Percentiles rank a stretch among this genome's conserved stretches.
Evolutionary conservation across 192 early-diverging fungal genomes (phyloP).

Genomic region (Thamnidium elegans): DNA sequence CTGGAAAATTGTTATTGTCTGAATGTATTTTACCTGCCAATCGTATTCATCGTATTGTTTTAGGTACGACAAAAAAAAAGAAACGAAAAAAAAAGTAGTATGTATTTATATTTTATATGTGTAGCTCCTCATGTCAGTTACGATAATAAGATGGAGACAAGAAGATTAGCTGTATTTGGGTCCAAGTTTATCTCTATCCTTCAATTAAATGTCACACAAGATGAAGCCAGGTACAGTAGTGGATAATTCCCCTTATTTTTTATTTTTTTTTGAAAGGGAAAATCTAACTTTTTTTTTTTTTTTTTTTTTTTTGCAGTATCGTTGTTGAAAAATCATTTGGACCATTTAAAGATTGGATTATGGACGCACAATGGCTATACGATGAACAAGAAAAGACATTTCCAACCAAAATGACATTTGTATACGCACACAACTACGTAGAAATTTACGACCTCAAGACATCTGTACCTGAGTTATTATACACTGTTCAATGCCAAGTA

Average conservation of each 20-base stretch:
- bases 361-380: conserved; percentile 69
- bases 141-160: background rate
- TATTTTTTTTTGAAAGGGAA: background rate
- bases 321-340: conserved; percentile 30
- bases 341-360: conserved; percentile 73
- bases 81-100: background rate
- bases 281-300: background rate
- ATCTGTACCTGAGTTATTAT: conserved; percentile 21
- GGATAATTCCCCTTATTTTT: background rate
- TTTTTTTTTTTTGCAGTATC: conserved; percentile 16
- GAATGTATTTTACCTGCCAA: conserved; percentile 37
- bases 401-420: conserved; percentile 54
- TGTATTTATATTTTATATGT: background rate
- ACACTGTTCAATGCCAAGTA: conserved; percentile 57
- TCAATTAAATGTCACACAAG: background rate
- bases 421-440: conserved; percentile 75
- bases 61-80: conserved; percentile 36
- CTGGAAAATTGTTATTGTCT: conserved; percentile 36
- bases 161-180: conserved; percentile 45
- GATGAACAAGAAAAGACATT: conserved; percentile 13
- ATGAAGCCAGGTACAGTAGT: background rate
- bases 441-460: conserved; percentile 49
- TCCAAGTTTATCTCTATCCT: conserved; percentile 42
- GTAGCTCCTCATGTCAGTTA: conserved; percentile 1
- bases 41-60: conserved; percentile 51